A percentile compares a stretch with the other conserved stretches of the same genome.
These are phyloP conservation scores for Alternaria viburni DNA, from an alignment of 2,329 filamentous ascomycete species.

Conservation along the genomic window DNA sequence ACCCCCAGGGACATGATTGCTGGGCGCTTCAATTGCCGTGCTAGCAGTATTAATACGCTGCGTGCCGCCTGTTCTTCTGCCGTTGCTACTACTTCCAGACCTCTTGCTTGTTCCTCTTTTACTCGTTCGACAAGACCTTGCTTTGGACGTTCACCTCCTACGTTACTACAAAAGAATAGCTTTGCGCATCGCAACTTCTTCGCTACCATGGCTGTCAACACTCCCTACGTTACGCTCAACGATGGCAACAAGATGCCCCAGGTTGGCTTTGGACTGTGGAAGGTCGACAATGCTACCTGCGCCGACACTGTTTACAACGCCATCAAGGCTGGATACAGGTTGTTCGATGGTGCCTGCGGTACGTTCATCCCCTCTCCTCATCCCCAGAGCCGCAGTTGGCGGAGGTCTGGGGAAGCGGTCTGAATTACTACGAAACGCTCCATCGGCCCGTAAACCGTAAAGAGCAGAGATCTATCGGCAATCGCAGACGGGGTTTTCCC, in stretches of 20 bases:
- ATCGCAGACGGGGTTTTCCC: constrained; percentile 1
- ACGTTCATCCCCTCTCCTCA: constrained; percentile 17
- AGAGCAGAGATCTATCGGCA: not conserved
- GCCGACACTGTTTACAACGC: constrained; percentile 45
- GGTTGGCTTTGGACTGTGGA: constrained; percentile 46
- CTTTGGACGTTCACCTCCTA: constrained; percentile 10
- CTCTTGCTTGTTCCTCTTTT: constrained; percentile 8
- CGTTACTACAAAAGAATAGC: constrained; percentile 1
- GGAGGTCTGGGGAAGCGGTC: not conserved
- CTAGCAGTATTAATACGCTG: constrained; percentile 32
- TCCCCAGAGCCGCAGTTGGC: not conserved
- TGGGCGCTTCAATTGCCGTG: constrained; percentile 19
- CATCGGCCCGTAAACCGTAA: constrained; percentile 5
- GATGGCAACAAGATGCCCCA: constrained; percentile 48
- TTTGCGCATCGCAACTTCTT: constrained; percentile 18
- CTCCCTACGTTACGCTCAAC: constrained; percentile 40
- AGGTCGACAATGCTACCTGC: constrained; percentile 41
- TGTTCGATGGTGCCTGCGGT: constrained; percentile 48
- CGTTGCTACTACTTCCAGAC: constrained; percentile 11
- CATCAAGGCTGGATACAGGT: constrained; percentile 47
- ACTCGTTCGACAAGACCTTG: constrained; percentile 7
- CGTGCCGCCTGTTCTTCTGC: constrained; percentile 18
- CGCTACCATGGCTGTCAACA: constrained; percentile 35
- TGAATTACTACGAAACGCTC: not conserved
- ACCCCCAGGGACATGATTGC: constrained; percentile 24